These are phyloP conservation scores for Solanum arcanum DNA, from an alignment of 257 asterid species.

Conservation along the genomic window DNA sequence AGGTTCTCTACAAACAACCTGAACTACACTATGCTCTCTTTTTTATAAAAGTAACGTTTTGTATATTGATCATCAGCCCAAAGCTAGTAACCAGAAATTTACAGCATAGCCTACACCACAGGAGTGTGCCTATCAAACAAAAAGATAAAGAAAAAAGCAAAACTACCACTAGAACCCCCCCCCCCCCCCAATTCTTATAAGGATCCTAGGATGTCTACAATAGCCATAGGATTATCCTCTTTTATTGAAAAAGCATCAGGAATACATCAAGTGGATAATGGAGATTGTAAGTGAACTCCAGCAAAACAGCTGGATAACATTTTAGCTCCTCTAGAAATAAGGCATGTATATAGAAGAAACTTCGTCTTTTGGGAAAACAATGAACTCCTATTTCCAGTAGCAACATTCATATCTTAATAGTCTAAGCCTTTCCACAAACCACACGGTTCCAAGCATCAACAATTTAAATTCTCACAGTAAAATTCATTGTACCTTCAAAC, in stretches of 20 bases:
- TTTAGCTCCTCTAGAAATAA: background rate
- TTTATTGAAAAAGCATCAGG: background rate
- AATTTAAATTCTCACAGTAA: background rate
- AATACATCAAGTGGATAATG: background rate
- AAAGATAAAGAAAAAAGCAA: background rate
- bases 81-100: background rate
- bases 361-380: background rate
- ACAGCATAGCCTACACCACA: background rate
- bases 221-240: background rate
- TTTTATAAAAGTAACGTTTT: background rate
- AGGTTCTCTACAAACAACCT: background rate
- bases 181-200: too few species aligned
- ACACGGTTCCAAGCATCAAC: background rate
- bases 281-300: background rate
- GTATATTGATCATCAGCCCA: background rate
- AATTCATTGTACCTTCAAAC: slow-evolving; percentile 54
- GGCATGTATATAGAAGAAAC: background rate
- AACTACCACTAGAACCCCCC: background rate
- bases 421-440: background rate
- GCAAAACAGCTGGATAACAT: background rate
- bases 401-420: background rate
- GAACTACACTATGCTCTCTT: background rate
- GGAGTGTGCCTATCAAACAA: background rate
- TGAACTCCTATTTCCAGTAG: background rate
- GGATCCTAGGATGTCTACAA: too few species aligned